Evolutionary conservation across 176 grass and related monocot genomes (phyloP).

Genomic region (Eleusine coracana): DNA sequence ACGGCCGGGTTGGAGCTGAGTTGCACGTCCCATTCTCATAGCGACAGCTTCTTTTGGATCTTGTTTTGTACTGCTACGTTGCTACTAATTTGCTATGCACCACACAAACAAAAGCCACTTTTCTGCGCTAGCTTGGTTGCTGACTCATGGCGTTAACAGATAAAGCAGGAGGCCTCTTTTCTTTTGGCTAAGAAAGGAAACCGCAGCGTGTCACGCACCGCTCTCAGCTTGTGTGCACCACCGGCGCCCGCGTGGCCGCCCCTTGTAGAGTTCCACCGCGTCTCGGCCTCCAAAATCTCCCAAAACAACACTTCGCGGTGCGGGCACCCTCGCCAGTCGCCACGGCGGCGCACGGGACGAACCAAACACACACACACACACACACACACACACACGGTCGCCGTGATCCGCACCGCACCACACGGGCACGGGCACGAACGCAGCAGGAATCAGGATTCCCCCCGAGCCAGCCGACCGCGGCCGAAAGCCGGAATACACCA

Average conservation of each 20-base stretch:
- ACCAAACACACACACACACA: too few species aligned
- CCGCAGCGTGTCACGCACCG: not conserved
- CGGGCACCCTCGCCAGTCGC: not conserved
- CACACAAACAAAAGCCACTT: not conserved
- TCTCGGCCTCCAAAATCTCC: too few species aligned
- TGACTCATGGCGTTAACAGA: not conserved
- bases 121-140: not conserved
- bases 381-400: too few species aligned
- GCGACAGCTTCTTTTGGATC: not conserved
- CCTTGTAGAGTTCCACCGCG: not conserved
- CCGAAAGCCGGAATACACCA: too few species aligned
- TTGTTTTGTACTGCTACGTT: not conserved
- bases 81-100: not conserved
- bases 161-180: not conserved
- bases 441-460: too few species aligned
- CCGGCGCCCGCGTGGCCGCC: not conserved
- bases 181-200: not conserved
- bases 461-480: too few species aligned
- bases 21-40: too few species aligned
- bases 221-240: not conserved
- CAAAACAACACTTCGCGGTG: not conserved
- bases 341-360: constrained; percentile 8
- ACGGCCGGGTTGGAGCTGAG: too few species aligned
- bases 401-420: not conserved
- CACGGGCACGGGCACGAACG: not conserved